Conservation (phyloP, 163 green algal species). For the Chlamydomonas reinhardtii region DNA sequence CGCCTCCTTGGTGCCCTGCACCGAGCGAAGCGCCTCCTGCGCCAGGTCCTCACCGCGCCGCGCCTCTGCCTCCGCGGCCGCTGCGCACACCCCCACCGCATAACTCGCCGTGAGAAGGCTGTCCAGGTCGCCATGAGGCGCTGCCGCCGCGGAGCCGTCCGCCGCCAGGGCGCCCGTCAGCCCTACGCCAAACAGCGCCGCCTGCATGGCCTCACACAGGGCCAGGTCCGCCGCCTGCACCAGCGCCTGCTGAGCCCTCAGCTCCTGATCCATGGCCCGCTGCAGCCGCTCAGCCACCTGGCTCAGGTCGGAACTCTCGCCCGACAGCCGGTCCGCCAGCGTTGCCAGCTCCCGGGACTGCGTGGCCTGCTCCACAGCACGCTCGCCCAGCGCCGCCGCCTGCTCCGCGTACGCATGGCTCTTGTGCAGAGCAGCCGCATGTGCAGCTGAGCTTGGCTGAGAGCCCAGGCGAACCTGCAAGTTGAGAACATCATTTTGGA, state of each 20-base stretch:
- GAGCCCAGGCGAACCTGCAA: not conserved
- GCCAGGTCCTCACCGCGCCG: conserved; percentile 34
- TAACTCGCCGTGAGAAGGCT: not conserved
- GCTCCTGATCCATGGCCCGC: not conserved
- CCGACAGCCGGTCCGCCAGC: not conserved
- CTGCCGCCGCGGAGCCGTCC: not conserved
- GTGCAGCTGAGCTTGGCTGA: not conserved
- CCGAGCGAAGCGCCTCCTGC: not conserved
- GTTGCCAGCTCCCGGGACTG: conserved; percentile 6
- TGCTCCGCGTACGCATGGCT: conserved; percentile 15
- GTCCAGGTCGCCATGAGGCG: not conserved
- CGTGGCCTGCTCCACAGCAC: conserved; percentile 5
- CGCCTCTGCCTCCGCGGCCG: not conserved
- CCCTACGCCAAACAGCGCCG: not conserved
- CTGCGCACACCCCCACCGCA: not conserved
- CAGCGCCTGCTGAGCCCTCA: conserved; percentile 18
- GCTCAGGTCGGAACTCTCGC: not conserved
- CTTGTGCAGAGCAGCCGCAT: conserved; percentile 7
- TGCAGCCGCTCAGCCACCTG: conserved; percentile 8
- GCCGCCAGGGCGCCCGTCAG: too few relatives aligned
- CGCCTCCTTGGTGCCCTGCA: conserved; percentile 24
- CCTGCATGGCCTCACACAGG: conserved; percentile 7
- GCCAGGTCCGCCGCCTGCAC: conserved; percentile 23
- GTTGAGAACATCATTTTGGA: too few relatives aligned
- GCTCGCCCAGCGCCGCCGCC: not conserved